Percentiles rank a stretch among this genome's conserved stretches.
These are phyloP conservation scores for Alternaria dauci DNA, from an alignment of 2,329 filamentous ascomycete genomes.

Conservation along the genomic window DNA sequence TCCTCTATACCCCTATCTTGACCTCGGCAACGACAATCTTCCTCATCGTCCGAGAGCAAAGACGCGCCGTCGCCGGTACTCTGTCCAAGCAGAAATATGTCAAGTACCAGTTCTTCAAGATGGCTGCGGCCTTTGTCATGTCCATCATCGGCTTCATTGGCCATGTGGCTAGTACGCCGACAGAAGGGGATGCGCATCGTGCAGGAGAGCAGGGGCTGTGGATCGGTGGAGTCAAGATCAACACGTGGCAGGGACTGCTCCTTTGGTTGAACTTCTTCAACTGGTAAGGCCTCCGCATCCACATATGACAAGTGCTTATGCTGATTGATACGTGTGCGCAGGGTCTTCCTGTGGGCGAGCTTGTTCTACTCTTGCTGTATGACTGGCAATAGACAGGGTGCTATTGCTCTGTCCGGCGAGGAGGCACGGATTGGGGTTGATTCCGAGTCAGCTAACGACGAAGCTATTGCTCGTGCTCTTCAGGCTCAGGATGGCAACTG, in stretches of 20 bases:
- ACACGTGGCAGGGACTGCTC: constrained; percentile 28
- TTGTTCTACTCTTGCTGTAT: constrained; percentile 41
- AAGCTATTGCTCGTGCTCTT: constrained; percentile 28
- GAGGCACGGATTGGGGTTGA: constrained; percentile 27
- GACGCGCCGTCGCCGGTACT: constrained; percentile 22
- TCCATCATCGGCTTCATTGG: constrained; percentile 32
- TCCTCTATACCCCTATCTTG: constrained; percentile 33
- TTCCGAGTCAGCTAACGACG: constrained; percentile 24
- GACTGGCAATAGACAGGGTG: constrained; percentile 28
- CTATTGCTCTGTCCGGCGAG: constrained; percentile 33
- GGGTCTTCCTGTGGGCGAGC: constrained; percentile 37
- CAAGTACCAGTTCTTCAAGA: constrained; percentile 36
- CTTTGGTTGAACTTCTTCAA: constrained; percentile 36
- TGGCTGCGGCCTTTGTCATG: constrained; percentile 25
- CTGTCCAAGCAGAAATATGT: constrained; percentile 34
- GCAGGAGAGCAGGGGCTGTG: constrained; percentile 23
- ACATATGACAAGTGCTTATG: neutral
- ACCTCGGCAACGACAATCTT: constrained; percentile 30
- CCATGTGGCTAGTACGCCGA: constrained; percentile 13
- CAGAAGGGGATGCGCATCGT: constrained; percentile 10
- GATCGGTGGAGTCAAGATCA: constrained; percentile 32
- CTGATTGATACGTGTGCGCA: constrained; percentile 1
- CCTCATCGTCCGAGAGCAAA: constrained; percentile 32
- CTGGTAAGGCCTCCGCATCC: constrained; percentile 25
- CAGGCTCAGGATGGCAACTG: constrained; percentile 33